A percentile compares a stretch with the other conserved stretches of the same genome.
These are phyloP conservation scores for Stentor coeruleus DNA, from an alignment of 73 alveolate genomes.

Conservation along the genomic window DNA sequence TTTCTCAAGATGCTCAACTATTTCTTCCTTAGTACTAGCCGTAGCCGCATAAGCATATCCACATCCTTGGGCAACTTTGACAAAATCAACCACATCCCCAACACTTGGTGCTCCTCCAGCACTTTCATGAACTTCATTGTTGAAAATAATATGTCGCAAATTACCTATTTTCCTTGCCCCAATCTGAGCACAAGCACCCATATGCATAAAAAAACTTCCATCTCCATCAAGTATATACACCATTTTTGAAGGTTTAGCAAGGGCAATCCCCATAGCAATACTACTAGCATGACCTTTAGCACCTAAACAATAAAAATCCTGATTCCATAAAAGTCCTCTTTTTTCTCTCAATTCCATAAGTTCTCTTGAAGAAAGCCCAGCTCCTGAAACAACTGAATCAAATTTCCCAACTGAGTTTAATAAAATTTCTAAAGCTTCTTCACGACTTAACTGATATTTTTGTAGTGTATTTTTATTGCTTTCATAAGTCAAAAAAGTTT, in stretches of 20 bases:
- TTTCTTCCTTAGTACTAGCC: slow-evolving; percentile 52
- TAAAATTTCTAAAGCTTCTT: slow-evolving; percentile 56
- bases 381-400: slow-evolving; percentile 66
- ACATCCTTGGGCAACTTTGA: slow-evolving; percentile 55
- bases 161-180: slow-evolving; percentile 59
- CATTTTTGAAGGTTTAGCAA: slow-evolving; percentile 48
- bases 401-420: slow-evolving; percentile 42
- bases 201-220: slow-evolving; percentile 90
- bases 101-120: slow-evolving; percentile 92
- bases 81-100: slow-evolving; percentile 52
- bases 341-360: slow-evolving; percentile 72
- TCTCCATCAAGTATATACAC: slow-evolving; percentile 90
- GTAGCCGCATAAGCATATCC: slow-evolving; percentile 65
- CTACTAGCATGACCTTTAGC: slow-evolving; percentile 93
- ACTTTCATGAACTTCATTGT: slow-evolving; percentile 86
- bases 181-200: slow-evolving; percentile 80
- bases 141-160: slow-evolving; percentile 67
- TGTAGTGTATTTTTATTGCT: slow-evolving; percentile 26
- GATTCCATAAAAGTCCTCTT: slow-evolving; percentile 27
- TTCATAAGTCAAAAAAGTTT: slow-evolving; percentile 47
- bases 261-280: slow-evolving; percentile 81
- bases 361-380: slow-evolving; percentile 92
- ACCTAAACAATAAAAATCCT: slow-evolving; percentile 77
- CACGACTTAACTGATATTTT: slow-evolving; percentile 53
- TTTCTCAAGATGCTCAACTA: slow-evolving; percentile 22